phyloP scores from a whole-genome alignment of 129 eudicot species.

The Centaurea solstitialis region DNA sequence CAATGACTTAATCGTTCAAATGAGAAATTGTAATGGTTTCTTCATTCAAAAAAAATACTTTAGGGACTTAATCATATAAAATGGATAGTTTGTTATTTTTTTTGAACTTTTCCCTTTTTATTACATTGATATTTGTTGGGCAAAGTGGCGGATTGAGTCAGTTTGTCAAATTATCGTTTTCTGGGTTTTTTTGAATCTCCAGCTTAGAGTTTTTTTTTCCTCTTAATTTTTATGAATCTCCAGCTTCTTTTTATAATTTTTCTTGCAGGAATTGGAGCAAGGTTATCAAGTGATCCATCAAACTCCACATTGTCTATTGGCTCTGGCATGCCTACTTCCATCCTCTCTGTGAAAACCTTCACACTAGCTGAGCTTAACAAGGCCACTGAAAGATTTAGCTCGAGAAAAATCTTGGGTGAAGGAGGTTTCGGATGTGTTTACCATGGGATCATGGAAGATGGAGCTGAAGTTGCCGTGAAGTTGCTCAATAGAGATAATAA shows the following conservation, averaged over 20 bases:
- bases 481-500: constrained; percentile 81
- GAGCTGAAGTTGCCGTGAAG: constrained; percentile 85
- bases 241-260: background rate
- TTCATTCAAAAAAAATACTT: no score
- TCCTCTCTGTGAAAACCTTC: constrained; percentile 91
- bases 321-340: constrained; percentile 77
- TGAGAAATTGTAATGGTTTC: no score
- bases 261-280: constrained; percentile 74
- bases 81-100: background rate
- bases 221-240: background rate
- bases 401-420: constrained; percentile 83
- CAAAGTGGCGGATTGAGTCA: constrained; percentile 7
- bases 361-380: constrained; percentile 72
- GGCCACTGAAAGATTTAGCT: constrained; percentile 84
- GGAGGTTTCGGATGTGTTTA: constrained; percentile 99
- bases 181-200: background rate
- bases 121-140: background rate
- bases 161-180: background rate
- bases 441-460: constrained; percentile 76
- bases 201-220: background rate
- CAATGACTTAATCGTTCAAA: no score
- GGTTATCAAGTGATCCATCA: constrained; percentile 70
- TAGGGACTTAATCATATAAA: no score
- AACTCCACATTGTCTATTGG: constrained; percentile 78
- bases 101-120: background rate